Conservation (phyloP, 306 rosid species). For the Amphicarpaea edgeworthii region DNA sequence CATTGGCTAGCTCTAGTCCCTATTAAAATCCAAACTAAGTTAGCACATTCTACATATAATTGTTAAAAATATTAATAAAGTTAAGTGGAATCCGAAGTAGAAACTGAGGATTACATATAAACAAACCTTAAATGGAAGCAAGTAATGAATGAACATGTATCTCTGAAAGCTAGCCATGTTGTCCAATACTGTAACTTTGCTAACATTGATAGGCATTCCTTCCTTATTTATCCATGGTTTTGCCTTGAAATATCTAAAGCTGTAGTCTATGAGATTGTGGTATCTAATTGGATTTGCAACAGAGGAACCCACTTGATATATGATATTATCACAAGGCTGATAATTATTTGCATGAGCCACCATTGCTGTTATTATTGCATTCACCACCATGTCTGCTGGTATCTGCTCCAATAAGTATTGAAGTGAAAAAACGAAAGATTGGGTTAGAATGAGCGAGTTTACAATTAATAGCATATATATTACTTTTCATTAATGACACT, state of each 20-base stretch:
- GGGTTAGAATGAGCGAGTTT: not conserved
- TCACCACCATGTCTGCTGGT: conserved; percentile 89
- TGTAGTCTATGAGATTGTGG: conserved; percentile 42
- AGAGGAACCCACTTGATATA: conserved; percentile 81
- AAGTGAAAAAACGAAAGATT: not conserved
- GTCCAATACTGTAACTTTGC: conserved; percentile 48
- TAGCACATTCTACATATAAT: not conserved
- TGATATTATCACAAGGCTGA: conserved; percentile 43
- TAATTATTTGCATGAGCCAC: conserved; percentile 59
- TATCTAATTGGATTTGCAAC: conserved; percentile 56
- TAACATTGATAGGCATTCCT: conserved; percentile 64
- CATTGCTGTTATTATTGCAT: conserved; percentile 64
- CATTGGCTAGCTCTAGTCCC: conserved; percentile 73
- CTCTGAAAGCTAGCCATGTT: conserved; percentile 66
- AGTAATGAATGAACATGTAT: conserved; percentile 71
- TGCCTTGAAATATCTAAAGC: conserved; percentile 59
- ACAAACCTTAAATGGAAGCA: conserved; percentile 67
- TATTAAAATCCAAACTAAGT: conserved; percentile 14
- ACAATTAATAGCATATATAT: not conserved
- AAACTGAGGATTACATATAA: not conserved
- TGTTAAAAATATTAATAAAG: no score
- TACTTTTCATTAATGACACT: conserved; percentile 29
- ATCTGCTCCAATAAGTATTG: conserved; percentile 53
- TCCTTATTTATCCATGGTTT: conserved; percentile 70
- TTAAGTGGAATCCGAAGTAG: no score